Percentiles rank a stretch among this genome's conserved stretches.
Conservation (phyloP, 106 monocot species). For the Gastrodia elata region DNA sequence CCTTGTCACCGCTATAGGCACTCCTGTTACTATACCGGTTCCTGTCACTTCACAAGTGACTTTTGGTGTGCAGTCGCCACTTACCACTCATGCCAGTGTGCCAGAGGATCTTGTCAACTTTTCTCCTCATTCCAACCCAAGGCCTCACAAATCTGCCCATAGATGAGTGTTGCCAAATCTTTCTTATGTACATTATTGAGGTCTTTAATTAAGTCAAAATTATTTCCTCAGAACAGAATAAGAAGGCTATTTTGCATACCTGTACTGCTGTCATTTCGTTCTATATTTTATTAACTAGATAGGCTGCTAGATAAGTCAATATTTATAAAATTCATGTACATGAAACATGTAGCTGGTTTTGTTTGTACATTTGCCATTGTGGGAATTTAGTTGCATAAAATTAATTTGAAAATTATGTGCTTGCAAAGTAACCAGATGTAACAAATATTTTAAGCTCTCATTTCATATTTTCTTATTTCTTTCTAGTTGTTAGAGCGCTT, state of each 20-base stretch:
- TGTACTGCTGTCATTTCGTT: neutral
- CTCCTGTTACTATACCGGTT: constrained; percentile 1
- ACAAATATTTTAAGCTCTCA: neutral
- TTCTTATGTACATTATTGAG: neutral
- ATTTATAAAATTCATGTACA: neutral
- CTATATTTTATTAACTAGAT: neutral
- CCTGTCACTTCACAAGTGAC: neutral
- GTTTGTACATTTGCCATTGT: neutral
- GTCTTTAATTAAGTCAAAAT: neutral
- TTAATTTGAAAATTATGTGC: neutral
- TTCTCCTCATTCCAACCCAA: neutral
- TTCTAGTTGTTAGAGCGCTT: no score
- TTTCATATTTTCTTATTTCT: neutral
- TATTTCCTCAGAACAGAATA: neutral
- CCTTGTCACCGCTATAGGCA: neutral
- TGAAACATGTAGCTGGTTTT: neutral
- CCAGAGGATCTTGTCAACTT: neutral
- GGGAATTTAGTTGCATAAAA: neutral
- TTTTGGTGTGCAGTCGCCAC: neutral
- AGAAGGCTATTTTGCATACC: neutral
- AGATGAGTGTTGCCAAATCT: neutral
- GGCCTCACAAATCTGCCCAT: neutral
- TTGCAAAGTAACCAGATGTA: neutral
- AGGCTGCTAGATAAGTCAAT: neutral
- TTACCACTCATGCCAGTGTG: neutral